Evolutionary conservation across 176 grass and related monocot genomes (phyloP).

Genomic region (Pontederia crassipes): DNA sequence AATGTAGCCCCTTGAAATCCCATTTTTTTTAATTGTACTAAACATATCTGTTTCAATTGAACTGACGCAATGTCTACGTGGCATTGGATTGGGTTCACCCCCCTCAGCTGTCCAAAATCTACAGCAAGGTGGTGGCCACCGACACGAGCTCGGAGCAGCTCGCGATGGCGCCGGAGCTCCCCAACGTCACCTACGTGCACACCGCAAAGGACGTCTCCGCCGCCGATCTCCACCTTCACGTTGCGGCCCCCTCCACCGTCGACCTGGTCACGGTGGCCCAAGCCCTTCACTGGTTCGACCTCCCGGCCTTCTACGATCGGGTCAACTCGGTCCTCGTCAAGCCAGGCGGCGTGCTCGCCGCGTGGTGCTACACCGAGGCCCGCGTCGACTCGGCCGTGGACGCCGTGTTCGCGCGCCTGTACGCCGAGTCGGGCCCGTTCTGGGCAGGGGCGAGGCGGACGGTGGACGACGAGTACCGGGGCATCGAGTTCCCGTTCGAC

Average conservation of each 20-base stretch:
- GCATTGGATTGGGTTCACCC: constrained; percentile 1
- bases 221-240: constrained; percentile 23
- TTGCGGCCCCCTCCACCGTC: constrained; percentile 33
- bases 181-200: constrained; percentile 51
- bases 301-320: constrained; percentile 55
- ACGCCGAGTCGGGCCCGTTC: constrained; percentile 33
- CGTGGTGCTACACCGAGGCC: constrained; percentile 81
- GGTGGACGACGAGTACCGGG: constrained; percentile 65
- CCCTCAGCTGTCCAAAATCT: constrained; percentile 46
- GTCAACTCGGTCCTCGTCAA: constrained; percentile 33
- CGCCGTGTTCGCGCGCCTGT: constrained; percentile 47
- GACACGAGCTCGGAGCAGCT: constrained; percentile 83
- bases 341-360: constrained; percentile 45
- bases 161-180: constrained; percentile 27
- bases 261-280: constrained; percentile 79
- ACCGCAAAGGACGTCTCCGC: constrained; percentile 29
- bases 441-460: constrained; percentile 44
- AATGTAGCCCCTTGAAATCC: no score
- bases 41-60: no score
- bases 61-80: no score
- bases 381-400: constrained; percentile 46
- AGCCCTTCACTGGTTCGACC: constrained; percentile 88
- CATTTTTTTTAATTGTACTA: no score
- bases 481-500: constrained; percentile 55
- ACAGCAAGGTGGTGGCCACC: constrained; percentile 58